A percentile compares a stretch with the other conserved stretches of the same genome.
phyloP scores from a whole-genome alignment of 163 green algal species.

The Chlamydomonas reinhardtii region DNA sequence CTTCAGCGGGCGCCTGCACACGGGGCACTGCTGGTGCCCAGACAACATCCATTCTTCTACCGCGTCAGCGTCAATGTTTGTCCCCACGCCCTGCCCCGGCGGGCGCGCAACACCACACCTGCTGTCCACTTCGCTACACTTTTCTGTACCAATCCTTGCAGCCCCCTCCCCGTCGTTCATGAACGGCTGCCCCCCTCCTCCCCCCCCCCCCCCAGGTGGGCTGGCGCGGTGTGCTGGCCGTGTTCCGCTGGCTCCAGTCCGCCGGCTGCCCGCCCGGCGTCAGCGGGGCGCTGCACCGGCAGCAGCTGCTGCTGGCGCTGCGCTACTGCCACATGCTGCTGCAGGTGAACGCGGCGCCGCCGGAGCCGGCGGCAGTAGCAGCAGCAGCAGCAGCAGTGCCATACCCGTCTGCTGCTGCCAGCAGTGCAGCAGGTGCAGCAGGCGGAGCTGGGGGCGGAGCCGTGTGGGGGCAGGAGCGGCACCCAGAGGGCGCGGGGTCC shows the following conservation, averaged over 20 bases:
- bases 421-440: not conserved
- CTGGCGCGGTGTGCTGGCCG: slow-evolving; percentile 3
- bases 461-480: not conserved
- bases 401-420: too few species aligned
- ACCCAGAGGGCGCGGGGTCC: not conserved
- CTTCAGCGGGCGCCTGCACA: too few species aligned
- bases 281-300: slow-evolving; percentile 11
- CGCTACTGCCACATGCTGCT: not conserved
- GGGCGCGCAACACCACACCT: too few species aligned
- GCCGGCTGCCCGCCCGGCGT: slow-evolving; percentile 24
- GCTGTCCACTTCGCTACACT: too few species aligned
- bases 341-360: not conserved
- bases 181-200: too few species aligned
- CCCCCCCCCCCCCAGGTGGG: not conserved
- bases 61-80: too few species aligned
- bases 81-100: too few species aligned
- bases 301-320: slow-evolving; percentile 32
- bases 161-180: too few species aligned
- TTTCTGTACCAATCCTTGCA: too few species aligned
- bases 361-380: not conserved
- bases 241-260: slow-evolving; percentile 25
- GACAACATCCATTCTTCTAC: too few species aligned
- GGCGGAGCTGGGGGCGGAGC: not conserved
- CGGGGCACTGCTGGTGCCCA: too few species aligned
- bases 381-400: not conserved